phyloP scores from a whole-genome alignment of 352 stramenopile genomes.

The Globisporangium camurandrum region DNA sequence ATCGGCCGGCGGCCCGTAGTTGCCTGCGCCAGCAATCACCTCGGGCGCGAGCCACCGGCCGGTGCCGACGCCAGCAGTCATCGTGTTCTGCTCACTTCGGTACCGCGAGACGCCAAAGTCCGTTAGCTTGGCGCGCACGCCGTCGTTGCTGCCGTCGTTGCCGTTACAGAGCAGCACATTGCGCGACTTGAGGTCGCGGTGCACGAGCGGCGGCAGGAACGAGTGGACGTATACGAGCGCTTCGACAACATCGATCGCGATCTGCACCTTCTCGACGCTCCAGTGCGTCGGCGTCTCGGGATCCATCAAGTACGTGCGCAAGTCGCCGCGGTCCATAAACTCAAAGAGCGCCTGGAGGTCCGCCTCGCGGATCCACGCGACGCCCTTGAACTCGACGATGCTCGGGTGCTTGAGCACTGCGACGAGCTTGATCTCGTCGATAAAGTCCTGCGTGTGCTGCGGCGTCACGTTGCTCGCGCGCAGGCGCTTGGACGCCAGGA shows the following conservation, averaged over 20 bases:
- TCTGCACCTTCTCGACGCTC: conserved; percentile 3
- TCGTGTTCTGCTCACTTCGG: background rate
- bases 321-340: background rate
- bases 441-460: background rate
- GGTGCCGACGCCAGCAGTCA: background rate
- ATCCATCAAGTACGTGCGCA: background rate
- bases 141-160: background rate
- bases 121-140: background rate
- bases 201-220: conserved; percentile 13
- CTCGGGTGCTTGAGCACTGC: background rate
- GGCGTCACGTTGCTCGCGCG: background rate
- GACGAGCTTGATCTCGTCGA: background rate
- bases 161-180: background rate
- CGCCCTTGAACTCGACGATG: background rate
- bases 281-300: background rate
- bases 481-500: background rate
- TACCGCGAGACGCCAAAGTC: too few relatives aligned
- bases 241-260: conserved; percentile 19
- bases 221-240: conserved; percentile 12
- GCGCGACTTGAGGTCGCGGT: background rate
- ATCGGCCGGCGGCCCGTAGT: conserved; percentile 21
- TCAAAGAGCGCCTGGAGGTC: background rate
- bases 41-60: conserved; percentile 26
- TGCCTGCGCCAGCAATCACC: conserved; percentile 23
- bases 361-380: background rate